Percentiles rank a stretch among this genome's conserved stretches.
Evolutionary conservation across 805 yeast genomes (phyloP).

Genomic region (Kluyveromyces siamensis): DNA sequence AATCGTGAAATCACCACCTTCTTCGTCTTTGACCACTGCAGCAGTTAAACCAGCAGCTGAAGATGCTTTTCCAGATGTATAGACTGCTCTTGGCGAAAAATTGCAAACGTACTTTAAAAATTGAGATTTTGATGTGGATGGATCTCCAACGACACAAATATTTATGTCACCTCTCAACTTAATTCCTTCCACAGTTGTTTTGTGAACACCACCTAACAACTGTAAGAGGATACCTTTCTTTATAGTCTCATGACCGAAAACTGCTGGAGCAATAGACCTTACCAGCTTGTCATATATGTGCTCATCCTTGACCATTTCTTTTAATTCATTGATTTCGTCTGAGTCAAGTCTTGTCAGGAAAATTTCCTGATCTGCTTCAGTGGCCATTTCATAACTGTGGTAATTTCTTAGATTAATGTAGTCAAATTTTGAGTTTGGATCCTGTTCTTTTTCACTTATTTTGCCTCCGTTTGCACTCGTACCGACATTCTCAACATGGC

Average conservation of each 20-base stretch:
- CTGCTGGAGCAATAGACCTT: conserved; percentile 88
- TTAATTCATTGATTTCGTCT: conserved; percentile 75
- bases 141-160: conserved; percentile 95
- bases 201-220: conserved; percentile 92
- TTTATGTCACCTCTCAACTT: conserved; percentile 94
- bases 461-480: conserved; percentile 14
- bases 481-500: conserved; percentile 69
- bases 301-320: conserved; percentile 83
- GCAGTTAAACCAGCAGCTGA: conserved; percentile 99
- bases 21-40: conserved; percentile 95
- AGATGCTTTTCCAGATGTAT: conserved; percentile 97
- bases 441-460: conserved; percentile 12
- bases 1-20: conserved; percentile 91
- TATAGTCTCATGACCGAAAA: conserved; percentile 89
- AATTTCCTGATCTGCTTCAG: conserved; percentile 66
- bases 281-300: conserved; percentile 79
- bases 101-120: conserved; percentile 87
- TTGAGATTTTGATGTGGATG: conserved; percentile 94
- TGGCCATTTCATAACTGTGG: conserved; percentile 20
- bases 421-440: conserved; percentile 2
- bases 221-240: conserved; percentile 88
- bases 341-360: conserved; percentile 71
- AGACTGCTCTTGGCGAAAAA: conserved; percentile 88
- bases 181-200: conserved; percentile 86
- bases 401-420: conserved; percentile 12